Conservation (phyloP, 768 basidiomycete genomes). For the Xerocomellus dryophilus region DNA sequence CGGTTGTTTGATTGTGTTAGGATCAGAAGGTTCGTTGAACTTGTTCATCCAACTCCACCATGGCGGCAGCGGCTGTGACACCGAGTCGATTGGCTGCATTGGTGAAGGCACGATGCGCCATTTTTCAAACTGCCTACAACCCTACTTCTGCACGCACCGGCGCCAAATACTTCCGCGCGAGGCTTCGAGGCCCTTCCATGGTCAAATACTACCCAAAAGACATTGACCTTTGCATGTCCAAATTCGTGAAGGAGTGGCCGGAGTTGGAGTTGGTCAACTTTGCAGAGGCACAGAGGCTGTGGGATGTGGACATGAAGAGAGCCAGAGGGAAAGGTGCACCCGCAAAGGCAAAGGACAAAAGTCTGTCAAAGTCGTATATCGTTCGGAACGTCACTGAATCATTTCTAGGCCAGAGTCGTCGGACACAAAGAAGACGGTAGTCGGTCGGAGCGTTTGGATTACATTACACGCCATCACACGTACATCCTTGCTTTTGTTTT, state of each 20-base stretch:
- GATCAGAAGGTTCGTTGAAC: too few species aligned
- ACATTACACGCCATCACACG: neutral
- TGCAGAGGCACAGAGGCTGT: slow-evolving; percentile 57
- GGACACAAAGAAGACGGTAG: slow-evolving; percentile 43
- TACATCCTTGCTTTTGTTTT: neutral
- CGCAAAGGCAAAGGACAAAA: slow-evolving; percentile 69
- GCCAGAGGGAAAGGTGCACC: slow-evolving; percentile 63
- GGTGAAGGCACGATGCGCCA: slow-evolving; percentile 57
- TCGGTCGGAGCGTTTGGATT: neutral
- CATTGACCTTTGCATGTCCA: slow-evolving; percentile 54
- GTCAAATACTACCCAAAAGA: slow-evolving; percentile 72
- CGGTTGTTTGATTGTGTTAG: too few species aligned
- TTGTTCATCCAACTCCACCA: neutral
- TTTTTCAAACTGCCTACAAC: slow-evolving; percentile 90
- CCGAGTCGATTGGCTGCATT: slow-evolving; percentile 59
- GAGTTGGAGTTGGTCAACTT: slow-evolving; percentile 61
- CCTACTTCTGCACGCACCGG: slow-evolving; percentile 79
- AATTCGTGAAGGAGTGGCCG: slow-evolving; percentile 50
- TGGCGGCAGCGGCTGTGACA: slow-evolving; percentile 37
- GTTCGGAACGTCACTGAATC: neutral
- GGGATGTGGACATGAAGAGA: slow-evolving; percentile 59
- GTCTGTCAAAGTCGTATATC: slow-evolving; percentile 37
- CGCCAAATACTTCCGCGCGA: slow-evolving; percentile 83
- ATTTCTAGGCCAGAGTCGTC: slow-evolving; percentile 48
- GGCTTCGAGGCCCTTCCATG: slow-evolving; percentile 85